A percentile compares a stretch with the other conserved stretches of the same genome.
These are phyloP conservation scores for Rhodofomes roseus DNA, from an alignment of 1,284 basidiomycete species.

Conservation along the genomic window DNA sequence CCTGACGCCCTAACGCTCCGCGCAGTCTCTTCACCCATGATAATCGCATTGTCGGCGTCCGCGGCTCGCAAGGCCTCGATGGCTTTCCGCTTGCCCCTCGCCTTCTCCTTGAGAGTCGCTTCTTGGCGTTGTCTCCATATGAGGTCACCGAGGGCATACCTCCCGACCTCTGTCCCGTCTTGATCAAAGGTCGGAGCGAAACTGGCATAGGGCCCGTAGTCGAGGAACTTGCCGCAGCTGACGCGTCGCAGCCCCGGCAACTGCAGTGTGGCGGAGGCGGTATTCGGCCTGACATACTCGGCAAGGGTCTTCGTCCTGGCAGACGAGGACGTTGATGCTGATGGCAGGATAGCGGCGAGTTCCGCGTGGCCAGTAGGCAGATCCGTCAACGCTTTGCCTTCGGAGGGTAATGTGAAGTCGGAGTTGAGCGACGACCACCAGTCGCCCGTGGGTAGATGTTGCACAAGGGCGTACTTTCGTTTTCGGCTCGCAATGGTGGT, in stretches of 20 bases:
- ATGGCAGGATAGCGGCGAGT: conserved; percentile 66
- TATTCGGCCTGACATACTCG: conserved; percentile 25
- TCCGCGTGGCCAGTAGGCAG: conserved; percentile 66
- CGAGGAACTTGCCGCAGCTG: conserved; percentile 62
- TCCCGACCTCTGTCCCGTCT: conserved; percentile 62
- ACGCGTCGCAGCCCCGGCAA: conserved; percentile 47
- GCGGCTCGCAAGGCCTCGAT: conserved; percentile 9
- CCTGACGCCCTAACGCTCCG: conserved; percentile 5
- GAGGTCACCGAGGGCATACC: conserved; percentile 53
- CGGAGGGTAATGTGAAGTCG: conserved; percentile 30
- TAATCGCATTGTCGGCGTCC: conserved; percentile 9
- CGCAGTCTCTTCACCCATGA: conserved; percentile 8
- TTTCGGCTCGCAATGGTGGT: conserved; percentile 20
- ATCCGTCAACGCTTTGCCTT: conserved; percentile 42
- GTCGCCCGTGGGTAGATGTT: conserved; percentile 68
- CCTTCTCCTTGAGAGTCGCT: conserved; percentile 17
- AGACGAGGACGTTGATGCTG: conserved; percentile 40
- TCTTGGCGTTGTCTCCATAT: conserved; percentile 37
- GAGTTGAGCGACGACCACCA: conserved; percentile 75
- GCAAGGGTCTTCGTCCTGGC: conserved; percentile 33
- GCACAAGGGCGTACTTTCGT: conserved; percentile 69
- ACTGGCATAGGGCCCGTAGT: conserved; percentile 70
- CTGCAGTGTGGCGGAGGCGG: conserved; percentile 30
- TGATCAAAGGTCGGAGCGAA: conserved; percentile 78
- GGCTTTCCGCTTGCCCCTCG: conserved; percentile 22